Evolutionary conservation across 2,329 filamentous ascomycete genomes (phyloP).

Genomic region (Fusarium sororula): DNA sequence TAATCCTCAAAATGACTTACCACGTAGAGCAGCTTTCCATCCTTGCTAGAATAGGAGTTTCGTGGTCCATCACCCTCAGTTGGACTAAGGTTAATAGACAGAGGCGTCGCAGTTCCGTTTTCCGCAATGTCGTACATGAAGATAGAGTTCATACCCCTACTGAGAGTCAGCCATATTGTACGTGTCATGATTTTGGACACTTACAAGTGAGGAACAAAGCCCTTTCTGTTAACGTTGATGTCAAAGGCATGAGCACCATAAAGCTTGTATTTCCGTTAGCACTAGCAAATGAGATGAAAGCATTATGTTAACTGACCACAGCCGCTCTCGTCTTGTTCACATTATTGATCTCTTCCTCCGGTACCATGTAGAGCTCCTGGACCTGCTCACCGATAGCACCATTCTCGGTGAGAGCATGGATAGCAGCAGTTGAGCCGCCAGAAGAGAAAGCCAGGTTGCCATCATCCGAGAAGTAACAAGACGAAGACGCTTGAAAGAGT

Average conservation of each 20-base stretch:
- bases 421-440: not conserved
- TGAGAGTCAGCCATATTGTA: fast-evolving
- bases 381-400: not conserved
- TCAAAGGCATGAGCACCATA: conserved; percentile 3
- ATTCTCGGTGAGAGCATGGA: not conserved
- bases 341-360: not conserved
- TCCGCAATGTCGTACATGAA: conserved; percentile 9
- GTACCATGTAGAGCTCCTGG: not conserved
- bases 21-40: conserved; percentile 5
- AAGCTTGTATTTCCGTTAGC: not conserved
- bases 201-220: not conserved
- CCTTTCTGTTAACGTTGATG: not conserved
- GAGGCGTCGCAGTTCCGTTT: not conserved
- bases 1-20: not conserved
- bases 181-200: fast-evolving
- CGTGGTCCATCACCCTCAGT: conserved; percentile 1
- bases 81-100: not conserved
- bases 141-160: not conserved
- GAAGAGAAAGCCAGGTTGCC: not conserved
- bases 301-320: not conserved
- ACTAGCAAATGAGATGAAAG: not conserved
- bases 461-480: not conserved
- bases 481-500: not conserved
- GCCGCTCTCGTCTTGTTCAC: conserved; percentile 2
- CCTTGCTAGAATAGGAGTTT: not conserved